Evolutionary conservation across 2,329 filamentous ascomycete species (phyloP).

Genomic region (Hymenoscyphus repandus): DNA sequence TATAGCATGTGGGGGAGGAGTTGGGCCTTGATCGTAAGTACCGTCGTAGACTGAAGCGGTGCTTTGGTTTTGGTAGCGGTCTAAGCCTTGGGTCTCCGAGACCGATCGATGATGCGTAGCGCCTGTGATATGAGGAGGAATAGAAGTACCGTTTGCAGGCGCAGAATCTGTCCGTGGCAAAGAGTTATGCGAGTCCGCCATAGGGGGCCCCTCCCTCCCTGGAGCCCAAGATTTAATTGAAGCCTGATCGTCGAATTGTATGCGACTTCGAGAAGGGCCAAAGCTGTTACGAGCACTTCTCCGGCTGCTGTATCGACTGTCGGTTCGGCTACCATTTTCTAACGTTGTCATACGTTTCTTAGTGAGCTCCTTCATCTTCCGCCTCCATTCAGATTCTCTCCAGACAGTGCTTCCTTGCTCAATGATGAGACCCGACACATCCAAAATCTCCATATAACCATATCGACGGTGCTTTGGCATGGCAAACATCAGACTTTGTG

Average conservation of each 20-base stretch:
- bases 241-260: constrained; percentile 52
- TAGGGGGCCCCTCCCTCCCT: constrained; percentile 22
- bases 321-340: constrained; percentile 36
- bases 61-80: constrained; percentile 21
- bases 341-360: constrained; percentile 67
- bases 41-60: constrained; percentile 23
- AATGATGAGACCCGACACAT: constrained; percentile 75
- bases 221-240: constrained; percentile 50
- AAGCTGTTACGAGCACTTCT: constrained; percentile 53
- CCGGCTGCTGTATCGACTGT: constrained; percentile 50
- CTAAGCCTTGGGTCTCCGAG: constrained; percentile 29
- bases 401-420: constrained; percentile 71
- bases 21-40: constrained; percentile 20
- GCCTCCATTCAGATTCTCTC: constrained; percentile 86
- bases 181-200: constrained; percentile 12
- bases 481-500: constrained; percentile 93
- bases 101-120: constrained; percentile 26
- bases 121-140: constrained; percentile 9
- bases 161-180: constrained; percentile 45
- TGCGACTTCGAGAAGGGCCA: constrained; percentile 41
- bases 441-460: constrained; percentile 83
- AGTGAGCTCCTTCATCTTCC: constrained; percentile 82
- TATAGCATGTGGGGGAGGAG: constrained; percentile 25
- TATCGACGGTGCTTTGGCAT: constrained; percentile 87
- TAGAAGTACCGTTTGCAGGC: constrained; percentile 32